These are phyloP conservation scores for Chlamydomonas schloesseri DNA, from an alignment of 139 green algal genomes.

Conservation along the genomic window DNA sequence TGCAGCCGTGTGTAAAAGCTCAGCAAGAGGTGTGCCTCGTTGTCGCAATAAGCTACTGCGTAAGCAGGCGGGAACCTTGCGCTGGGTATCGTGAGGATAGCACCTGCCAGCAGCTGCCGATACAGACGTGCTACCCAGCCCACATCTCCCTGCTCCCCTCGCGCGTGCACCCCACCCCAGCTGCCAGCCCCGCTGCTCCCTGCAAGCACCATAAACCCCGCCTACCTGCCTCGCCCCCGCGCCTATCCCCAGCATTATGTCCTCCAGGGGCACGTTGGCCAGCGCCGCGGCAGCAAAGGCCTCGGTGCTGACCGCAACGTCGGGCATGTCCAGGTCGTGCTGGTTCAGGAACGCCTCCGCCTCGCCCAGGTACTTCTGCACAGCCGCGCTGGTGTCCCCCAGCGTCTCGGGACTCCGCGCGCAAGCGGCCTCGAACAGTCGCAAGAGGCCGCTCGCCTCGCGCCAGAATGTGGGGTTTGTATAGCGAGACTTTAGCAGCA, in stretches of 20 bases:
- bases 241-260: neutral
- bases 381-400: neutral
- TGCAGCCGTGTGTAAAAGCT: neutral
- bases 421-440: neutral
- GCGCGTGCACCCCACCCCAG: neutral
- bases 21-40: too few species aligned
- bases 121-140: too few species aligned
- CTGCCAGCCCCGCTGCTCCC: neutral
- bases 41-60: neutral
- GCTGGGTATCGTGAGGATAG: too few species aligned
- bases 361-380: neutral
- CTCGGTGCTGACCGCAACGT: neutral
- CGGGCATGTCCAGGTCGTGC: slow-evolving; percentile 21
- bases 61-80: too few species aligned
- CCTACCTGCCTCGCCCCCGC: neutral
- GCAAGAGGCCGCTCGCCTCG: neutral
- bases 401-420: too few species aligned
- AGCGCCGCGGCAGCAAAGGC: neutral
- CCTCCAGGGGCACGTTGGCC: slow-evolving; percentile 19
- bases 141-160: too few species aligned
- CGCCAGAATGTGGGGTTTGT: slow-evolving; percentile 3
- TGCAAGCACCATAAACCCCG: neutral
- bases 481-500: neutral
- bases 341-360: neutral
- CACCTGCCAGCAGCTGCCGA: too few species aligned